Conservation (phyloP, 225 moss, liverwort and hornwort genomes). For the Lunularia cruciata region DNA sequence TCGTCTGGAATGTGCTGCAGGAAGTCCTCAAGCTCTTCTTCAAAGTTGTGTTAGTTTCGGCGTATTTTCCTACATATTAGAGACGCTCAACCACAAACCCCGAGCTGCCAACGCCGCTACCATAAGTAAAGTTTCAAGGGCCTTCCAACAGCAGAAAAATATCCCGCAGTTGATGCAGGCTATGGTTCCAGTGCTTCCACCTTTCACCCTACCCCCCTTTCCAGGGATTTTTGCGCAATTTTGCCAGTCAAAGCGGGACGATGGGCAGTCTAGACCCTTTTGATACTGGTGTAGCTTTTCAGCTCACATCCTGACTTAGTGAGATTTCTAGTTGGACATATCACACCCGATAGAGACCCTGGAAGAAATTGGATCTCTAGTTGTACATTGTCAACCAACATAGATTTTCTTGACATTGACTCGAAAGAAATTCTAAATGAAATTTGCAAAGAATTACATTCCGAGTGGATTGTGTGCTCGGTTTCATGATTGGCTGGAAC, state of each 20-base stretch:
- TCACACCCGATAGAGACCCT: slow-evolving; percentile 3
- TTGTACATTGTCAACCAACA: slow-evolving; percentile 27
- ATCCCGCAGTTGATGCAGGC: slow-evolving; percentile 31
- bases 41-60: slow-evolving; percentile 95
- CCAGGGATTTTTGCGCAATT: slow-evolving; percentile 41
- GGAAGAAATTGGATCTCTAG: slow-evolving; percentile 19
- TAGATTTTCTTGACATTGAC: slow-evolving; percentile 20
- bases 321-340: slow-evolving; percentile 10
- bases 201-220: slow-evolving; percentile 75
- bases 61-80: slow-evolving; percentile 81
- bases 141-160: slow-evolving; percentile 19
- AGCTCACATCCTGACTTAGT: not conserved
- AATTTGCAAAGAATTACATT: not conserved
- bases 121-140: slow-evolving; percentile 15
- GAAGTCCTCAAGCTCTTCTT: slow-evolving; percentile 81
- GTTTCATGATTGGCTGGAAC: no score
- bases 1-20: slow-evolving; percentile 36
- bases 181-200: slow-evolving; percentile 74
- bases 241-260: slow-evolving; percentile 29
- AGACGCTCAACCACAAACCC: slow-evolving; percentile 72
- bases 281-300: slow-evolving; percentile 17
- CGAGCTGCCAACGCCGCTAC: slow-evolving; percentile 64
- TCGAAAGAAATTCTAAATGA: slow-evolving; percentile 1
- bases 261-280: slow-evolving; percentile 39
- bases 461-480: no score